Base-by-base conservation (phyloP, 306 rosid genomes). In the Acacia crassicarpa region DNA sequence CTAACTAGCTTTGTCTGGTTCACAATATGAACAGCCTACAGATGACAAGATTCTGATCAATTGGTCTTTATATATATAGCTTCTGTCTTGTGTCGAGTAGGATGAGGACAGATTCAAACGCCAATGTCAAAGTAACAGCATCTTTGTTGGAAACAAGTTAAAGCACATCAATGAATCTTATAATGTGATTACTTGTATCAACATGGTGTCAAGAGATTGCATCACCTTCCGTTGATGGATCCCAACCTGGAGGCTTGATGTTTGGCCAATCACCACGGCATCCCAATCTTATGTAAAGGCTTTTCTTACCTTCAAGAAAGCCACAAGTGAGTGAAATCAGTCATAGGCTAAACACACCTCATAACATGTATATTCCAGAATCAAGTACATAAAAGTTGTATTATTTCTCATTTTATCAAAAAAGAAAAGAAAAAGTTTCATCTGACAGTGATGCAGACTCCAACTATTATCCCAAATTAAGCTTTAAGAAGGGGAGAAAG, bases 181-280 rank as follows among this genome's bases (percentile, higher is more conserved):
- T 6, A 72, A 25, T 72, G 75, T 4, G 79, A 9, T 53, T 44
- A 11, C 30, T 48, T 54, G 38, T 80, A 56, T 66, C 74, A 80
- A 22, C 58, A 12, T 71, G 74, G 77, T 79, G 71, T 82, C 78
- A 23, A 8, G 56, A 77, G 5, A 61, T 59, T 43, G 53, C 58
- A 40, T 58, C 87, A 30, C 78, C 84, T 82, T 90, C 88, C 46
- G 87, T 79, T 33, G 92, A 87, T 44, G 99, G 99, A 88, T 92
- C 93, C 99, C 98, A 95, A 27, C 99, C 97, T 7, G 98, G 99
- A 67, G 98, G 98, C 76, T 95, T 87, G 88, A 93, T 89, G 80
- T 93, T 90, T 48, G 99, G 98, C 99, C 99, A 95, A 80, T 95
- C 99, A 41, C 98, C 98, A 0, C 99, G 97, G 73, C 99, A 91